Evolutionary conservation across 2,329 filamentous ascomycete genomes (phyloP).

Genomic region (Aphanocladium album): DNA sequence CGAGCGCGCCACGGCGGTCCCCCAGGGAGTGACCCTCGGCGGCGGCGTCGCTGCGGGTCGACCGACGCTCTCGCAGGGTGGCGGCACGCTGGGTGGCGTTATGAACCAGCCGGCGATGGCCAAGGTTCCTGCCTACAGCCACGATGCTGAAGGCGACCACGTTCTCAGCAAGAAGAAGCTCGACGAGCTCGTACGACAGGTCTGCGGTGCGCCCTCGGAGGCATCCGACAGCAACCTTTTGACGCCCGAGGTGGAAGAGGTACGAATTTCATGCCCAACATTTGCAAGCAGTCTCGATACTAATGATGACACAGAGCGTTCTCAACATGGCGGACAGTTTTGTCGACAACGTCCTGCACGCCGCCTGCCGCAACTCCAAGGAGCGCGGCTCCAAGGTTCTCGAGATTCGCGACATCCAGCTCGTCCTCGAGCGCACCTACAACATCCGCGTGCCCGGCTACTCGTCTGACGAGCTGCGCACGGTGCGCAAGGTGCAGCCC

Average conservation of each 20-base stretch:
- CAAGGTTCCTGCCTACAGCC: constrained; percentile 75
- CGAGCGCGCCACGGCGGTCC: constrained; percentile 61
- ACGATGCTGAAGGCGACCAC: constrained; percentile 87
- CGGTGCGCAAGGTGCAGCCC: constrained; percentile 88
- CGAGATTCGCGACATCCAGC: constrained; percentile 81
- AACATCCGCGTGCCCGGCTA: constrained; percentile 93
- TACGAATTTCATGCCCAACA: too few relatives aligned
- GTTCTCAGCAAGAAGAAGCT: constrained; percentile 98
- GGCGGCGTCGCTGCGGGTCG: constrained; percentile 60
- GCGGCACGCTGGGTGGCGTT: constrained; percentile 70
- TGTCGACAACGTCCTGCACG: constrained; percentile 82
- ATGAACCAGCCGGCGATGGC: constrained; percentile 82
- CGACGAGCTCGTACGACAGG: constrained; percentile 89
- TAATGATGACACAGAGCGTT: constrained; percentile 58
- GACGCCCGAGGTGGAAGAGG: constrained; percentile 93
- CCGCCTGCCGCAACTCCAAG: constrained; percentile 87
- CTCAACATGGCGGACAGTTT: constrained; percentile 90
- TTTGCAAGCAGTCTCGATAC: too few relatives aligned
- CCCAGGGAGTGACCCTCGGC: constrained; percentile 66
- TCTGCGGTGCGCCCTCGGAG: constrained; percentile 74
- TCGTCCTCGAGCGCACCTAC: constrained; percentile 78
- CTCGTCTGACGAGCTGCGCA: constrained; percentile 88
- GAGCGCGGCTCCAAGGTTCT: constrained; percentile 85
- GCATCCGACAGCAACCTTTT: constrained; percentile 70
- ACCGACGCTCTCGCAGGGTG: constrained; percentile 79